Evolutionary conservation across 177 flowering plant genomes (phyloP).

Genomic region (Vitis hybrid): DNA sequence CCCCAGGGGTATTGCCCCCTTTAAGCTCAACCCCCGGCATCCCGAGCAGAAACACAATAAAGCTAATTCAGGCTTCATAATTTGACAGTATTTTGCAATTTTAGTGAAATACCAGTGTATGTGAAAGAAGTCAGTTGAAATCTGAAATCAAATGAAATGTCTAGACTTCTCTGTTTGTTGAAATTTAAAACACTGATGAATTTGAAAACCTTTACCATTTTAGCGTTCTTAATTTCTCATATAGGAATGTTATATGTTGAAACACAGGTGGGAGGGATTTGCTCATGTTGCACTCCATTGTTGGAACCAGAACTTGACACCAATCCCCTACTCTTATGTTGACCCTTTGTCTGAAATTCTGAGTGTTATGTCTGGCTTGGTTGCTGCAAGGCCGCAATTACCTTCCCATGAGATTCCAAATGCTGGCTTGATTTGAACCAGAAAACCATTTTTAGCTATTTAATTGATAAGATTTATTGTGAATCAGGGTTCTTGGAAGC

Average conservation of each 20-base stretch:
- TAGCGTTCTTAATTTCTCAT: too few species aligned
- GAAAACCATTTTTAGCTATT: conserved; percentile 33
- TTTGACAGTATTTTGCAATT: too few species aligned
- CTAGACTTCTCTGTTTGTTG: too few species aligned
- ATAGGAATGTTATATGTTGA: too few species aligned
- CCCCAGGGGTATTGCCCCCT: too few species aligned
- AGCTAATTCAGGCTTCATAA: too few species aligned
- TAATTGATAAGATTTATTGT: conserved; percentile 33
- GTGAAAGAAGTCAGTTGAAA: too few species aligned
- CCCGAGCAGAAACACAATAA: rapidly evolving
- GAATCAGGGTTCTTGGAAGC: conserved; percentile 40
- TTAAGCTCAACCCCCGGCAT: too few species aligned
- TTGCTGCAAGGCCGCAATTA: conserved; percentile 29
- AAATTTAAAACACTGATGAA: too few species aligned
- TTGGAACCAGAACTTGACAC: conserved; percentile 43
- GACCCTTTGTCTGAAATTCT: conserved; percentile 16
- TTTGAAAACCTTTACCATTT: too few species aligned
- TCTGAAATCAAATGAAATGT: too few species aligned
- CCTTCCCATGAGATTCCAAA: conserved; percentile 17
- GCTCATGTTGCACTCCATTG: conserved; percentile 55
- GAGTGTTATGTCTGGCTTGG: conserved; percentile 40
- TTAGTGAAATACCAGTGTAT: too few species aligned
- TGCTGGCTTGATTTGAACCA: conserved; percentile 31
- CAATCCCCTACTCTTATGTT: not conserved
- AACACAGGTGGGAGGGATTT: conserved; percentile 77